Evolutionary conservation across 2,329 filamentous ascomycete species (phyloP).

Genomic region (Bipolaris victoriae): DNA sequence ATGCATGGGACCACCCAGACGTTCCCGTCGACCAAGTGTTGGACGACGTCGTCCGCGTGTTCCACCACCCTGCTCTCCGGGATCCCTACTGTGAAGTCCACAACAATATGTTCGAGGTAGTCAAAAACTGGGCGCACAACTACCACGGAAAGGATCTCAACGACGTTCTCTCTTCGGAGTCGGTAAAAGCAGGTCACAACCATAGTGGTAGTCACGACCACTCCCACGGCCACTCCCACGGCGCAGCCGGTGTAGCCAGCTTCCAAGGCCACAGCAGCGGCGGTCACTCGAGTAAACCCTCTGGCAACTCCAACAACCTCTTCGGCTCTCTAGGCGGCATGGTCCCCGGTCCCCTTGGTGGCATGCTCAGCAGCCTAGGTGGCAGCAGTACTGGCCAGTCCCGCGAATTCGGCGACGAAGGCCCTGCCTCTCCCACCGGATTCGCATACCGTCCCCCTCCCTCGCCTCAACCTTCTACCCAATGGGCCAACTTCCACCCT

Average conservation of each 20-base stretch:
- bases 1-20: conserved; percentile 88
- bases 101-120: conserved; percentile 84
- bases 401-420: conserved; percentile 34
- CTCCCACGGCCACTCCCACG: conserved; percentile 38
- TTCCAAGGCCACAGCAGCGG: conserved; percentile 25
- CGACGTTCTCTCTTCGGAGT: conserved; percentile 77
- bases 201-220: conserved; percentile 58
- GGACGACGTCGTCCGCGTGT: conserved; percentile 78
- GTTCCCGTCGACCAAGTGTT: conserved; percentile 84
- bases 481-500: conserved; percentile 43
- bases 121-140: conserved; percentile 79
- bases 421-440: conserved; percentile 17
- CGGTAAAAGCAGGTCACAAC: conserved; percentile 83
- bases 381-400: conserved; percentile 27
- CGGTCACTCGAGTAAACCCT: conserved; percentile 12
- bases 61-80: conserved; percentile 88
- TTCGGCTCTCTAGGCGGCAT: conserved; percentile 30
- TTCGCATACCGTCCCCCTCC: conserved; percentile 30
- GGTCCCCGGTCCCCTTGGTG: conserved; percentile 29
- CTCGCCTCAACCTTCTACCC: conserved; percentile 33
- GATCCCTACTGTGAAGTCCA: conserved; percentile 80
- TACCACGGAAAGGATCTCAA: conserved; percentile 73
- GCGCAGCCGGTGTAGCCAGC: conserved; percentile 34
- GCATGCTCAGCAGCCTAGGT: conserved; percentile 27
- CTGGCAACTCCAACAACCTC: conserved; percentile 29